Evolutionary conservation across 192 early-diverging fungal genomes (phyloP).

Genomic region (Dissophora globulifera): DNA sequence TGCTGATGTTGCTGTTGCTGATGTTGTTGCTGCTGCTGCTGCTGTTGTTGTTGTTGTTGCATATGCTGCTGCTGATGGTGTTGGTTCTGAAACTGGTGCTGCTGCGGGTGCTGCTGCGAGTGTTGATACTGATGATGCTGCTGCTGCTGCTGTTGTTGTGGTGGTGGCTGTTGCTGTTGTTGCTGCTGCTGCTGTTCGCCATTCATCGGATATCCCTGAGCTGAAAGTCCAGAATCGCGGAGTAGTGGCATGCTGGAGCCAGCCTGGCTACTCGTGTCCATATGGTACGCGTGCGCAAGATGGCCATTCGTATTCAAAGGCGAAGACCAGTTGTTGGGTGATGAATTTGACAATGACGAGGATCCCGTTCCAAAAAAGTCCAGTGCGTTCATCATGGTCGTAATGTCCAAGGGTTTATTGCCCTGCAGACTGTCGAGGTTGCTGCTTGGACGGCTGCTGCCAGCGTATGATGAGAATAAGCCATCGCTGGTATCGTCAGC

Average conservation of each 20-base stretch:
- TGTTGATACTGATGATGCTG: constrained; percentile 22
- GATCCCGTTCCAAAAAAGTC: constrained; percentile 42
- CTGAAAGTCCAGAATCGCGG: constrained; percentile 10
- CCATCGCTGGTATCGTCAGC: neutral
- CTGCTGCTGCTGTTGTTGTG: constrained; percentile 20
- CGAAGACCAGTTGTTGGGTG: constrained; percentile 21
- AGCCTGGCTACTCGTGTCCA: constrained; percentile 15
- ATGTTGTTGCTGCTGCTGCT: constrained; percentile 63
- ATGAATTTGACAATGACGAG: neutral
- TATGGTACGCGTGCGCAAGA: neutral
- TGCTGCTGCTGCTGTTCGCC: constrained; percentile 7
- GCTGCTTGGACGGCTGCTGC: too few species aligned
- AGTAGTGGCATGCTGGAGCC: neutral
- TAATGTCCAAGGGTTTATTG: constrained; percentile 35
- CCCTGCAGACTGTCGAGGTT: too few species aligned
- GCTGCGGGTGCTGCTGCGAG: constrained; percentile 8
- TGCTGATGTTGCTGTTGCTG: too few species aligned
- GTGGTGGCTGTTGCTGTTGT: constrained; percentile 15
- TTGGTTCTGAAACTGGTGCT: constrained; percentile 8
- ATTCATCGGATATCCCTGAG: neutral
- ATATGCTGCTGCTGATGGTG: constrained; percentile 10
- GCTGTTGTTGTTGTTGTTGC: constrained; percentile 51
- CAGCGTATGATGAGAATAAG: neutral
- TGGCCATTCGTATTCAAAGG: constrained; percentile 8
- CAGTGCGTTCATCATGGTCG: constrained; percentile 45